These are phyloP conservation scores for Coemansia umbellata DNA, from an alignment of 192 early-diverging fungal genomes.

Conservation along the genomic window DNA sequence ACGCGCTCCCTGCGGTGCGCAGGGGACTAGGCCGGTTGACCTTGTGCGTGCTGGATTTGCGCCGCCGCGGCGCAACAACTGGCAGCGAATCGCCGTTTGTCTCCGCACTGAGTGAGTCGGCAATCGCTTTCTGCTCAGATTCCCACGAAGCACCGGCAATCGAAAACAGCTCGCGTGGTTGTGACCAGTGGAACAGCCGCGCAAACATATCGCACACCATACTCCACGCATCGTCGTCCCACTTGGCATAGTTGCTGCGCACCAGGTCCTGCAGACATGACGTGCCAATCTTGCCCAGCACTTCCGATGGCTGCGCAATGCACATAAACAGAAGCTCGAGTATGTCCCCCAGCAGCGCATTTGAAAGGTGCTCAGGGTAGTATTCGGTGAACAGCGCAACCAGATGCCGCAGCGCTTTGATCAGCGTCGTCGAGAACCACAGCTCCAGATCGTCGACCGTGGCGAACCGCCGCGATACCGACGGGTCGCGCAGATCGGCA, in stretches of 20 bases:
- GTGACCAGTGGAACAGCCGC: slow-evolving; percentile 74
- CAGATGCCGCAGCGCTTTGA: slow-evolving; percentile 85
- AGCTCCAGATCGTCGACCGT: slow-evolving; percentile 83
- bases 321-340: slow-evolving; percentile 78
- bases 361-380: slow-evolving; percentile 60
- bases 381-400: slow-evolving; percentile 81
- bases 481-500: slow-evolving; percentile 68
- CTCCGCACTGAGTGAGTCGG: not conserved
- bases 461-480: slow-evolving; percentile 57
- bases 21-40: slow-evolving; percentile 29
- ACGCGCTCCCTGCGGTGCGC: slow-evolving; percentile 23
- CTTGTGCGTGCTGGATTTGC: slow-evolving; percentile 5
- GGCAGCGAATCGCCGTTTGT: slow-evolving; percentile 6
- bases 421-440: slow-evolving; percentile 92
- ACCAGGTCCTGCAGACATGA: slow-evolving; percentile 89
- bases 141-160: slow-evolving; percentile 35
- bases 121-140: slow-evolving; percentile 4
- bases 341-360: slow-evolving; percentile 71
- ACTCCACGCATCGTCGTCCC: slow-evolving; percentile 70
- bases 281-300: slow-evolving; percentile 82
- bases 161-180: slow-evolving; percentile 57
- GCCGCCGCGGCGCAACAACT: slow-evolving; percentile 11
- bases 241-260: slow-evolving; percentile 69
- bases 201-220: slow-evolving; percentile 66
- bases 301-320: slow-evolving; percentile 91